phyloP scores from a whole-genome alignment of 495 filamentous ascomycete species.

The Darksidea phi region DNA sequence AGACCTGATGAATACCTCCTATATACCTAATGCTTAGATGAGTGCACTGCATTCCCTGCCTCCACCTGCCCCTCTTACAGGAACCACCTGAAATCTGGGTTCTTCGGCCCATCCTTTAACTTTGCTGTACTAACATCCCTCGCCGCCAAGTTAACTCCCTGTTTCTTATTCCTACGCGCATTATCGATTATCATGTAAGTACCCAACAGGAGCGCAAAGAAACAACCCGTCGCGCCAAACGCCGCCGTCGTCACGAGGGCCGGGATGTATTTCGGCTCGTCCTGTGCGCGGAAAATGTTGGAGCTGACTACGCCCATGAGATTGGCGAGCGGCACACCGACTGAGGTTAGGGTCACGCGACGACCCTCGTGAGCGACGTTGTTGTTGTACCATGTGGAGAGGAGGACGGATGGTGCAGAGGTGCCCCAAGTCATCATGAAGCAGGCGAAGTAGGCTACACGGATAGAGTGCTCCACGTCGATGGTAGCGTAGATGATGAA shows the following conservation, averaged over 20 bases:
- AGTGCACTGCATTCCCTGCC: no score
- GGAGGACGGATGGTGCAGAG: slow-evolving; percentile 55
- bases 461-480: slow-evolving; percentile 57
- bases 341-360: slow-evolving; percentile 66
- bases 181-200: slow-evolving; percentile 73
- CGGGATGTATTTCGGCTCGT: slow-evolving; percentile 71
- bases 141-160: slow-evolving; percentile 61
- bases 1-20: no score
- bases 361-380: slow-evolving; percentile 74
- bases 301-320: slow-evolving; percentile 75
- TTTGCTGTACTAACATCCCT: slow-evolving; percentile 67
- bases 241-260: slow-evolving; percentile 70
- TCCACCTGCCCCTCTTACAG: slow-evolving; percentile 22
- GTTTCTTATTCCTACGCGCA: slow-evolving; percentile 56
- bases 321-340: slow-evolving; percentile 74
- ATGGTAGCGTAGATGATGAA: slow-evolving; percentile 74
- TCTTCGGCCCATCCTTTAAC: slow-evolving; percentile 65
- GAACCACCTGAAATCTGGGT: slow-evolving; percentile 72
- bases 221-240: slow-evolving; percentile 64
- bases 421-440: slow-evolving; percentile 83
- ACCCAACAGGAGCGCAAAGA: slow-evolving; percentile 59
- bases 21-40: no score
- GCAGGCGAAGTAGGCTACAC: slow-evolving; percentile 71
- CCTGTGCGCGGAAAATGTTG: slow-evolving; percentile 71
- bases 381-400: slow-evolving; percentile 56